A percentile compares a stretch with the other conserved stretches of the same genome.
Evolutionary conservation across 805 yeast genomes (phyloP).

Genomic region (Myxozyma sirexii): DNA sequence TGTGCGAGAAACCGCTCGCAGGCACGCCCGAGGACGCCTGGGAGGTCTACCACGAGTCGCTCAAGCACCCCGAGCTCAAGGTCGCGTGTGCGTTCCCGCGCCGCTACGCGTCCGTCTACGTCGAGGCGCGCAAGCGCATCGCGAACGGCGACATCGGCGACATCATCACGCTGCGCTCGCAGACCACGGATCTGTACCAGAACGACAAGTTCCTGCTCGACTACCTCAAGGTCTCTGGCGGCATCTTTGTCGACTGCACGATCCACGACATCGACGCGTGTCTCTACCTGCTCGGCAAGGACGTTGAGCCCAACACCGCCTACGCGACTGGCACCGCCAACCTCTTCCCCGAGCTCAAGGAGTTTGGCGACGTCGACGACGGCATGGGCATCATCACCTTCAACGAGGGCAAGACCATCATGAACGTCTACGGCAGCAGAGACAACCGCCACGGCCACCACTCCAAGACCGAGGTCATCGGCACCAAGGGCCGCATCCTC

Average conservation of each 20-base stretch:
- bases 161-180: conserved; percentile 31
- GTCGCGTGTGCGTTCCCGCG: conserved; percentile 34
- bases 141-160: conserved; percentile 33
- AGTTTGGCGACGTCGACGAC: conserved; percentile 37
- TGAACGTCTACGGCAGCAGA: conserved; percentile 32
- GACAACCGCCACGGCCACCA: conserved; percentile 37
- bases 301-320: conserved; percentile 26
- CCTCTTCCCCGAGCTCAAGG: conserved; percentile 31
- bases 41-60: conserved; percentile 23
- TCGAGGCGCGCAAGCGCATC: conserved; percentile 31
- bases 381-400: conserved; percentile 34
- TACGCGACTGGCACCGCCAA: conserved; percentile 35
- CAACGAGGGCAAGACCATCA: conserved; percentile 23
- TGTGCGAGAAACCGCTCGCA: conserved; percentile 40
- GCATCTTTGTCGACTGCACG: conserved; percentile 36
- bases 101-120: conserved; percentile 28
- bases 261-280: conserved; percentile 37
- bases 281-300: conserved; percentile 33
- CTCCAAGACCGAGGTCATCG: conserved; percentile 35
- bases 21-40: conserved; percentile 32
- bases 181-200: conserved; percentile 29
- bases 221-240: conserved; percentile 36
- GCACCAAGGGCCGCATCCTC: conserved; percentile 35
- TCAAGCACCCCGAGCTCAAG: conserved; percentile 30
- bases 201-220: conserved; percentile 28